These are phyloP conservation scores for Zea luxurians DNA, from an alignment of 176 grass and related monocot genomes.

Conservation along the genomic window DNA sequence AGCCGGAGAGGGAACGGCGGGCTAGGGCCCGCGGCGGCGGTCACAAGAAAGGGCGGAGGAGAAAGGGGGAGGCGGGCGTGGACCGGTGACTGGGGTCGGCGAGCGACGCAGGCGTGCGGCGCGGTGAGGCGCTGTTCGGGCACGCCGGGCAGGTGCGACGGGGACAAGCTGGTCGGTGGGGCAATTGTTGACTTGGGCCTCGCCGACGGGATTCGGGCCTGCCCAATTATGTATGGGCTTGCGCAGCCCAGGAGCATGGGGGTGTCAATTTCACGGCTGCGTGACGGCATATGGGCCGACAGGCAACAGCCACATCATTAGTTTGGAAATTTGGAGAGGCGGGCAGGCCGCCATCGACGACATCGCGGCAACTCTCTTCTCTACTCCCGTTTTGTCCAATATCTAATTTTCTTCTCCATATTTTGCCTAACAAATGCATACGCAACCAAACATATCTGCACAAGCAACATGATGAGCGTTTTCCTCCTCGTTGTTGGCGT, in stretches of 20 bases:
- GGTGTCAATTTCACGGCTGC: background rate
- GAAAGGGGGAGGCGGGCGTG: background rate
- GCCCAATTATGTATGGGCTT: background rate
- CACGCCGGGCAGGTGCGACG: background rate
- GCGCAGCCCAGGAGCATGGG: background rate
- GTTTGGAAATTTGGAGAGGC: too few species aligned
- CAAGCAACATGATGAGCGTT: too few species aligned
- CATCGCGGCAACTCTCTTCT: too few species aligned
- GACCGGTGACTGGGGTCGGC: slow-evolving; percentile 26
- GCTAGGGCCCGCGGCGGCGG: background rate
- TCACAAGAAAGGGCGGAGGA: background rate
- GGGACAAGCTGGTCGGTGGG: background rate
- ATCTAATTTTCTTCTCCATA: too few species aligned
- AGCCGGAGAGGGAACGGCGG: background rate
- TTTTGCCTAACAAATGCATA: too few species aligned
- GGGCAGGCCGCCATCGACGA: too few species aligned
- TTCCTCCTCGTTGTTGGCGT: too few species aligned
- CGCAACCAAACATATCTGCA: too few species aligned
- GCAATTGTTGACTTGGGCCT: background rate
- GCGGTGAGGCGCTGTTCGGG: background rate
- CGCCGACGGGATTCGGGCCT: background rate
- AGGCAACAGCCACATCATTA: too few species aligned
- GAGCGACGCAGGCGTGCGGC: slow-evolving; percentile 1
- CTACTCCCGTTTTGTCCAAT: too few species aligned
- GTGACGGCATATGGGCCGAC: too few species aligned